A percentile compares a stretch with the other conserved stretches of the same genome.
phyloP scores from a whole-genome alignment of 805 yeast genomes.

The Hanseniaspora lachancei region DNA sequence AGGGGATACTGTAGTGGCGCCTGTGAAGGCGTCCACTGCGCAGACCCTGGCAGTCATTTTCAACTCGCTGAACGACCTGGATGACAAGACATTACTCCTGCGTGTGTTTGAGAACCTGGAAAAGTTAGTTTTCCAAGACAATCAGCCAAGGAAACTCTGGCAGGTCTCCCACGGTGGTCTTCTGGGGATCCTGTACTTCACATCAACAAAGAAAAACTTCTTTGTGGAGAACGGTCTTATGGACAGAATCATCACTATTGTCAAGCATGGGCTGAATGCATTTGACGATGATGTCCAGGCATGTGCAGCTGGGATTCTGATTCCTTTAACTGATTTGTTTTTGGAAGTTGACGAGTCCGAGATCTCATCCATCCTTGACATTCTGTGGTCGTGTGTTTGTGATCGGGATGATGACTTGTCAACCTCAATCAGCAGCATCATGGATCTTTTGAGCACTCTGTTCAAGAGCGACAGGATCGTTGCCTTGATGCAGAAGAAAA shows the following conservation, averaged over 20 bases:
- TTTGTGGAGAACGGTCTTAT: constrained; percentile 44
- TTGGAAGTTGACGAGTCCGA: constrained; percentile 45
- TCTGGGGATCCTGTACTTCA: constrained; percentile 84
- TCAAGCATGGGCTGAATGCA: constrained; percentile 66
- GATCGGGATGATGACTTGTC: constrained; percentile 82
- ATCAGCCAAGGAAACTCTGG: constrained; percentile 49
- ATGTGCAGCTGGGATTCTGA: constrained; percentile 82
- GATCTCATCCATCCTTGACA: constrained; percentile 39
- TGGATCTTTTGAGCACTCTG: constrained; percentile 80
- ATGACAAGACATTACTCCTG: constrained; percentile 16
- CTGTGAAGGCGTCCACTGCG: constrained; percentile 92
- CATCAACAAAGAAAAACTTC: constrained; percentile 75
- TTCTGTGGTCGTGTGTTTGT: constrained; percentile 82
- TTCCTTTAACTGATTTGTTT: constrained; percentile 82
- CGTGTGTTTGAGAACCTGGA: constrained; percentile 54
- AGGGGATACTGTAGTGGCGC: constrained; percentile 94
- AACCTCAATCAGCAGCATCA: constrained; percentile 88
- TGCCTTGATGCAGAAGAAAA: constrained; percentile 41
- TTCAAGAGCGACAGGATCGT: constrained; percentile 73
- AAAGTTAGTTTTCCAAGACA: constrained; percentile 55
- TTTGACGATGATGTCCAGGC: constrained; percentile 93
- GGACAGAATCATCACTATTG: constrained; percentile 67
- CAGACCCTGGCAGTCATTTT: constrained; percentile 84
- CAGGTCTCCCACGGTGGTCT: constrained; percentile 98
- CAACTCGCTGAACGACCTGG: constrained; percentile 52